Base-by-base conservation (phyloP, 2,329 filamentous ascomycete genomes). In the Cercospora zeae-maydis region DNA sequence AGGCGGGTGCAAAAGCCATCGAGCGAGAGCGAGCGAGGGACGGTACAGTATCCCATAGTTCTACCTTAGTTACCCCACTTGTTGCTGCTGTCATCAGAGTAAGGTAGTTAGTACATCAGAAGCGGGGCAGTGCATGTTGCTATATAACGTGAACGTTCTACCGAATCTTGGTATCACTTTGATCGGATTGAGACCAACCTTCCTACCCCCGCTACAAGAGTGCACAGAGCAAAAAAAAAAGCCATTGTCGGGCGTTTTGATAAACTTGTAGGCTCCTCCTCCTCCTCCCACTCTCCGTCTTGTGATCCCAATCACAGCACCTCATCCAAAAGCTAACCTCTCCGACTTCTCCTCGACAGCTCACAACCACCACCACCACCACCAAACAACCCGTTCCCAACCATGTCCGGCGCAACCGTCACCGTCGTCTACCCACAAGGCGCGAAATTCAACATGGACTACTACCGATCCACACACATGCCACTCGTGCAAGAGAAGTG, bases 401-500 rank as follows among this genome's bases (percentile, higher is more conserved):
- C 24, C 24, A 52, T 57, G 33, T 30, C 54, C 27, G 42, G 52
- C 47, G 67, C 71, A 55, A 69, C 67, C 61, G 62, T 69, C 57
- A 73, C 70, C 54, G 73, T 76, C 66, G 63, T 75, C 68, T 76
- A 77, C 70, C 73, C 74, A 16, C 63, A 73, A 56, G 75, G 74
- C 42, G 68, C 70, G 59, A 73, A 71, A 27, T 77, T 77, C 73
- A 68, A 77, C 67, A 75, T 77, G 68, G 73, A 75, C 64, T 77
- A 78, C 70, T 77, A 78, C 72, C 70, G 75, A 61, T 64, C 64
- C 51, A 73, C 72, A 13, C 75, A 78, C 71, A 77, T 77, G 75
- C 75, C 75, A 1, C 63, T 78, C 51, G 76, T 75, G 8, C 60
- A 69, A 54, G 63, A 73, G 58, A 66, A 72, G 31, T 76, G 75